Evolutionary conservation across 2,329 filamentous ascomycete genomes (phyloP), one percentile per base, ranked within the genome.

Genomic region (Stachybotrys echinatus): DNA sequence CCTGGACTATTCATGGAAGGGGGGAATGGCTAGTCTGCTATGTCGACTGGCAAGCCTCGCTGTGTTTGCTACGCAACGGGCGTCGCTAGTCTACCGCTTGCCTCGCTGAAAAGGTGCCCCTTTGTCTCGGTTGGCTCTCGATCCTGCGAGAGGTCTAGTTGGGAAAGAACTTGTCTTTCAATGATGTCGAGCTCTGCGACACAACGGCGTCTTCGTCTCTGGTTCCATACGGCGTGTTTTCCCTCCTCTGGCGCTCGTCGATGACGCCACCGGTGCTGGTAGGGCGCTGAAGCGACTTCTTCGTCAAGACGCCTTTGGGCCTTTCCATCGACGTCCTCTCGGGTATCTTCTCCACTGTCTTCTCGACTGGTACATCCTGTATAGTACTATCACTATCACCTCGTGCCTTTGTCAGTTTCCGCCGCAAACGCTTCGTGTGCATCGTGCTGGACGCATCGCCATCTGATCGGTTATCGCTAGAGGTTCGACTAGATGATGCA

Each of bases 371-470:
- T 37, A 56, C 45, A 49, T 61, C 68, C 47, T 72, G 70, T 19
- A 56, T 48, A 23, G 55, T 59, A 12, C 55, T 57, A 27, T 72
- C 70, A 56, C 64, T 71, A 51, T 58, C 69, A 22, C 61, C 65
- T 22, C 70, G 67, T 47, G 54, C 63, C 59, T 76, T 76, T 19
- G 64, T 69, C 31, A 75, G 60, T 55, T 74, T 74, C 47, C 66
- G 68, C 34, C 65, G 68, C 44, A 64, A 63, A n/a, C 68, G 62
- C 52, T 67, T 73, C 18, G 63, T 62, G 23, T 55, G 54, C 7
- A 58, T 54, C 20, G 56, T 52, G 12, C 51, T 52, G 18, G 53
- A 50, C 44, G 58, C 58, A 46, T 58, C 55, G 10, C 60, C 67
- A 7, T 59, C 55, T 8, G 59, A 59, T 20, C 59, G 60, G 31